Evolutionary conservation across 805 yeast genomes (phyloP), one percentile per base, ranked within the genome.

Genomic region (Candida rishiriensis): DNA sequence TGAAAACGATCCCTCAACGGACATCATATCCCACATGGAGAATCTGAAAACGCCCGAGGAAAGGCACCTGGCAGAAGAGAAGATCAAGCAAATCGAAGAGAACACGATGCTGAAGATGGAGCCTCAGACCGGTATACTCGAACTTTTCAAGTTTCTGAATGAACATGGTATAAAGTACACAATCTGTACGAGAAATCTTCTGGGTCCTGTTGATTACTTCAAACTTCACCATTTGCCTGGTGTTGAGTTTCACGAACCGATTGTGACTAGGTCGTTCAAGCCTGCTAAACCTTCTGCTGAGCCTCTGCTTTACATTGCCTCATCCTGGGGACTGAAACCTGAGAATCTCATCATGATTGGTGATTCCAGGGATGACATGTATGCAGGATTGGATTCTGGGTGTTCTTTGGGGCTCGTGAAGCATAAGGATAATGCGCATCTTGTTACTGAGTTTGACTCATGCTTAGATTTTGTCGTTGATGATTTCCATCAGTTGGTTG

Each of bases 201-300:
- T 69, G 1, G 54, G 50, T 2, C 86, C 88, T 0, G 88, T 83
- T 1, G 59, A 70, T 29, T 71, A 79, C 53, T 65, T 83, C 29
- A 58, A 76, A 13, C 45, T 61, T 4, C 69, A 65, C 17, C 76
- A 72, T 54, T 54, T 83, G 10, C 60, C 57, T 1, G 59, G 49
- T 14, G 47, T 64, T 35, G 50, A 61, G 8, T 70, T 80, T 15
- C 33, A 49, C 51, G 75, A 74, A 14, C 79, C 84, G 2, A 65
- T 80, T 1, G 56, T 83, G 2, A 83, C 89, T 0, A 69, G 89
- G 35, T 79, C 76, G 14, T 83, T 83, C 56, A 61, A 68, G 36
- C 88, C 88, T 0, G 78, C 88, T 13, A 83, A 83, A 54, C 89
- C 89, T 1, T 69, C 76, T 10, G 85, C 87, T 0, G 76, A 73